Evolutionary conservation across 164 flowering plant genomes (phyloP), one percentile per base, ranked within the genome.

Genomic region (Stephania yunnanensis): DNA sequence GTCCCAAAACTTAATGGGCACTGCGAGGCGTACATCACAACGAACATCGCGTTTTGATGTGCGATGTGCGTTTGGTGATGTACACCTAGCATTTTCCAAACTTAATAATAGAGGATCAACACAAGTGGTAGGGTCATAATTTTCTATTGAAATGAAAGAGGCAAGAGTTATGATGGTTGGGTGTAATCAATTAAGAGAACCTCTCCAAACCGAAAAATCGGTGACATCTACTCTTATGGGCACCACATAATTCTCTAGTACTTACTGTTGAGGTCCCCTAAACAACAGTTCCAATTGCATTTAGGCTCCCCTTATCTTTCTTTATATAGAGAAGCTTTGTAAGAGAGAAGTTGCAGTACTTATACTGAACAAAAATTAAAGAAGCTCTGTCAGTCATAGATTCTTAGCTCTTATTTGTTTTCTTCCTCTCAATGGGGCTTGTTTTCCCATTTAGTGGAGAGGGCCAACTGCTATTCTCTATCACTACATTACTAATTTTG

Each of bases 401-500:
- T 36, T 36, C 42, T 13, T 69, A 36, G 10, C 52, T 44, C 42
- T 50, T 10, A 15, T 5, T 61, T 58, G 0, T 73, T 7, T 17
- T 58, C 3, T 45, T 20, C 13, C 30, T 15, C 15, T 75, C 31
- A 67, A 74, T 46, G 30, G 79, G 84, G 71, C 71, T 73, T 77
- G 80, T n/a, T 52, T 65, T 46, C 22, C 55, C 55, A 50, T 50
- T 50, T 50, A 50, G 30, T 46, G 68, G 73, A 74, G 79, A 77
- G 58, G 83, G 82, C 68, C 80, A 79, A 46, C 12, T 85, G 76
- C 82, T 83, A 75, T 76, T 85, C 70, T 83, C 74, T 73, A 20
- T 84, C 69, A 65, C 73, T 20, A 74, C 87, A 7, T 74, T 90
- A 3, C 75, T 86, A 45, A 58, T 74, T 7, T 75, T 68, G n/a